Base-by-base conservation (phyloP, 2,329 filamentous ascomycete genomes). In the Biscogniauxia marginata region DNA sequence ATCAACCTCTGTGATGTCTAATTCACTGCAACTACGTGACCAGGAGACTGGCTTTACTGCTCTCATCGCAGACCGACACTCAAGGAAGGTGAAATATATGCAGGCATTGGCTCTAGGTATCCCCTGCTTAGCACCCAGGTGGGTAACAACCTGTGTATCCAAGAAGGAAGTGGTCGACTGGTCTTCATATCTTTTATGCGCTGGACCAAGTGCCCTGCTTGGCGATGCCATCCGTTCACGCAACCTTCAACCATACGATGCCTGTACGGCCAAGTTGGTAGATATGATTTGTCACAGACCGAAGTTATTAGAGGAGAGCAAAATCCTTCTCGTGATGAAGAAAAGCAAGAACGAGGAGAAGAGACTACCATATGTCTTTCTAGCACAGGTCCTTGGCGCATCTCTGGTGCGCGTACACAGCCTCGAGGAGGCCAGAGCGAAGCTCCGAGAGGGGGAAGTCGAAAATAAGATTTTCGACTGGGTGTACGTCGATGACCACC, bases 71-170 rank as follows among this genome's bases (percentile, higher is more conserved):
- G 91, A 98, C 67, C 84, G 85, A 4, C 89, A 96, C 70, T 95
- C 90, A 6, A 86, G 93, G 48, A 92, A 91, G 60, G 84, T 87
- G 50, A 99, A 98, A 70, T 97, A 95, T 71, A 90, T 98, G 80
- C 93, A 98, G 74, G 95, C 95, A 0, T 82, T 99, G 2, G 93
- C 95, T 0, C 82, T 99, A 0, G 91, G 91, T 0, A 75, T 99
- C 0, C 95, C 95, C 0, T 96, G 93, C 66, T 79, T 99, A 1
- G 88, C 91, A 5, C 83, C 86, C 5, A 86, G 87, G 53, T 99
- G 95, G 93, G 77, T 96, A 49, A 80, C 84, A 22, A 83, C 89
- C 50, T 96, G 90, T 59, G 72, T 93, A 3, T 72, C 79, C 1
- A 83, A 84, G 25, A 77, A 79, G 5, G 69, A 74, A 7, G 73